phyloP scores from a whole-genome alignment of 495 filamentous ascomycete species.

The Neurospora terricola region DNA sequence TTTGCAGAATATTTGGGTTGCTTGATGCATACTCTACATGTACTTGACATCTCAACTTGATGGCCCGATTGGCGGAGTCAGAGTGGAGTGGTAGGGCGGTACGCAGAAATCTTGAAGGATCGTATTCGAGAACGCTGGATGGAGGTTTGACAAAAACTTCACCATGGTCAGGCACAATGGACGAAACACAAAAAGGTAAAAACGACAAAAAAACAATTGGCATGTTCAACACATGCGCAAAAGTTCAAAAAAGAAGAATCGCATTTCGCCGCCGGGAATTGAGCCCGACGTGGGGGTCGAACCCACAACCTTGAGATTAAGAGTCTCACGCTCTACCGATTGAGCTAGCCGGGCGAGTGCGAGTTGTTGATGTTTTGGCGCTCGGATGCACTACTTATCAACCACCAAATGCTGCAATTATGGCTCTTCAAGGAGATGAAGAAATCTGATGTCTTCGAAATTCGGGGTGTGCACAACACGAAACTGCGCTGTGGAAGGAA shows the following conservation, averaged over 20 bases:
- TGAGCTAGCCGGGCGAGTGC: slow-evolving; percentile 45
- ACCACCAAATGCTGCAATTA: background rate
- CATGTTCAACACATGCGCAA: background rate
- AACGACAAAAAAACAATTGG: background rate
- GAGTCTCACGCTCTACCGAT: slow-evolving; percentile 69
- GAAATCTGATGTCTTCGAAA: background rate
- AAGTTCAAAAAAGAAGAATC: background rate
- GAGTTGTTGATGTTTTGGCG: background rate
- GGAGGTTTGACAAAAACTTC: no score
- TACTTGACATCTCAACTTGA: background rate
- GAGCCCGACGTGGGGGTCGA: slow-evolving; percentile 35
- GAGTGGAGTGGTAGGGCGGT: background rate
- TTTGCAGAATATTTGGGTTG: background rate
- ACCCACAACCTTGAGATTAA: slow-evolving; percentile 65
- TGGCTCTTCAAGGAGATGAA: background rate
- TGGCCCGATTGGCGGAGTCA: background rate
- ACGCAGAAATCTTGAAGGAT: background rate
- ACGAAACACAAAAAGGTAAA: background rate
- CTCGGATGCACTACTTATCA: background rate
- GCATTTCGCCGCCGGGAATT: background rate
- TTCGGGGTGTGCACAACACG: background rate
- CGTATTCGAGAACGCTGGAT: background rate
- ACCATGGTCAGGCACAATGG: background rate
- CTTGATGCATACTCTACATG: background rate
- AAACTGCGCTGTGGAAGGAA: background rate